Base-by-base conservation (phyloP, 2,329 filamentous ascomycete genomes). In the Aspergillus unguis region DNA sequence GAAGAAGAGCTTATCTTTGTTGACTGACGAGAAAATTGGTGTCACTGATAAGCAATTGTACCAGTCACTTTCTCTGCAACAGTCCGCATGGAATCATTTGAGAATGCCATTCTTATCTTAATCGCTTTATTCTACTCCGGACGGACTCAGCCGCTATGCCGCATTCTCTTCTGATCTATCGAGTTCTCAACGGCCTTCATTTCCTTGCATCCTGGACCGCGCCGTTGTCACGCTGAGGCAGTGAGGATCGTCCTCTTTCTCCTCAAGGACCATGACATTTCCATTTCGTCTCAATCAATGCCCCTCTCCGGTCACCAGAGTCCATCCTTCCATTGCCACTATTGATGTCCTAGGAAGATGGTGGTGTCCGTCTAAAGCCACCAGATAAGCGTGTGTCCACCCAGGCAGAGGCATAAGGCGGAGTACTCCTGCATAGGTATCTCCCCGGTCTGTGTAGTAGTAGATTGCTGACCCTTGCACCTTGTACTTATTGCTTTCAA, bases 151-250 rank as follows among this genome's bases (percentile, higher is more conserved):
- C 28, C 35, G 33, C 44, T 37, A 42, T 32, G 28, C 33, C 37
- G 9, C 6, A 11, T 49, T 27, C 10, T 41, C n/a, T 48, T 48
- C 36, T 49, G 46, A 49, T 49, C 46, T 49, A 49, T 49, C 46
- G 37, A 29, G 8, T 29, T 10, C 9, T 17, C n/a, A 43, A 50
- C 38, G 25, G 40, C 6, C n/a, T 25, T 38, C n/a, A 37, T 35
- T 43, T 32, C 47, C 28, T 37, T 44, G 11, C 25, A 29, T 28
- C 32, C 38, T 37, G 36, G 40, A 33, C 40, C n/a, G 26, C 40
- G 26, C 29, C 33, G 40, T 44, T 50, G 47, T 32, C 47, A 44
- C 32, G 25, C 32, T 25, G 32, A 33, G 26, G 47, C 17, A 17
- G 17, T 17, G 17, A 17, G 17, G 17, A 17, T 17, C 17, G 17